A percentile compares a stretch with the other conserved stretches of the same genome.
phyloP scores from a whole-genome alignment of 768 basidiomycete genomes.

The Kwoniella sp. region DNA sequence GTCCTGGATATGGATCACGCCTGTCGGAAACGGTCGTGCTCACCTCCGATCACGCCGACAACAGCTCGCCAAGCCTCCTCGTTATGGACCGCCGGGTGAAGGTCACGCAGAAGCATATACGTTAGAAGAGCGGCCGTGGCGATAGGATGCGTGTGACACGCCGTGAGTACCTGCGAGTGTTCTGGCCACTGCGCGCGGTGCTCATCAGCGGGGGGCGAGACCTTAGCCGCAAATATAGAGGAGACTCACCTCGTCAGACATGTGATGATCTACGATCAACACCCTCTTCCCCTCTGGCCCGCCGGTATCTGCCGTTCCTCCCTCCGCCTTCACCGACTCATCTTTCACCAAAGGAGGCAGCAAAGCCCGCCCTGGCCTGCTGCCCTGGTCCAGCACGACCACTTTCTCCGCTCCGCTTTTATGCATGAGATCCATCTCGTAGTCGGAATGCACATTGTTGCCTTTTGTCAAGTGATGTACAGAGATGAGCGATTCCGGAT shows the following conservation, averaged over 20 bases:
- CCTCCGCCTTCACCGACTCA: too few relatives aligned
- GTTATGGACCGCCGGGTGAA: constrained; percentile 44
- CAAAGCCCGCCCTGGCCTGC: constrained; percentile 51
- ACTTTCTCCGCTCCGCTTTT: constrained; percentile 44
- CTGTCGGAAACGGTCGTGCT: too few relatives aligned
- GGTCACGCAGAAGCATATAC: constrained; percentile 52
- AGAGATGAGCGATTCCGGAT: constrained; percentile 41
- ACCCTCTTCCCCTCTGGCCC: constrained; percentile 32
- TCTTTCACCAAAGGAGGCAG: constrained; percentile 23
- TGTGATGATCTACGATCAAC: constrained; percentile 57
- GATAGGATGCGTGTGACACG: constrained; percentile 53
- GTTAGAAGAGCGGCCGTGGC: constrained; percentile 54
- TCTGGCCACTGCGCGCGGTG: constrained; percentile 47
- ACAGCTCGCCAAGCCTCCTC: constrained; percentile 52
- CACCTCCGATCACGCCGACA: constrained; percentile 54
- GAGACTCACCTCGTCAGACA: constrained; percentile 48
- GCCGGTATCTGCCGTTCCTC: too few relatives aligned
- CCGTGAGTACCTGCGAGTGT: constrained; percentile 51
- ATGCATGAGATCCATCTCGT: constrained; percentile 47
- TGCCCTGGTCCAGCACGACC: constrained; percentile 56
- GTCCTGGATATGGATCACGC: neutral
- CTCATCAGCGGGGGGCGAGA: constrained; percentile 5
- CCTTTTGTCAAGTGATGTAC: constrained; percentile 54
- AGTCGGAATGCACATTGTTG: constrained; percentile 51
- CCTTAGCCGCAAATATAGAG: neutral